Percentiles rank a stretch among this genome's conserved stretches.
These are phyloP conservation scores for Suillus subaureus DNA, from an alignment of 768 basidiomycete species.

Conservation along the genomic window DNA sequence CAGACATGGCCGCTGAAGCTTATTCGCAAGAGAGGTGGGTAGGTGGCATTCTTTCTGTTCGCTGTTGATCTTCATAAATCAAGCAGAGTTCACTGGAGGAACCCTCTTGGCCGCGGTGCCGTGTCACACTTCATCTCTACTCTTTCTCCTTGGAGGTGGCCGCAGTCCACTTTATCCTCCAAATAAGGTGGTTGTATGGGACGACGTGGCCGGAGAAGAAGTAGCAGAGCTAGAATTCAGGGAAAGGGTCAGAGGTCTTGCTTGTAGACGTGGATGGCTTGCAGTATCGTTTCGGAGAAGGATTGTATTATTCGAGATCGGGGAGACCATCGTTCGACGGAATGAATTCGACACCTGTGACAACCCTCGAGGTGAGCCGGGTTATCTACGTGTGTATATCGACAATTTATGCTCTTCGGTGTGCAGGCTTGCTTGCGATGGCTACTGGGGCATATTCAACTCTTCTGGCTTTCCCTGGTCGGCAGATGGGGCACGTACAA, in stretches of 20 bases:
- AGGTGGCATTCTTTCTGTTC: constrained; percentile 3
- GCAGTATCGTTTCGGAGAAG: constrained; percentile 78
- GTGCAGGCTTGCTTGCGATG: constrained; percentile 74
- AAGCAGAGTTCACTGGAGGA: constrained; percentile 73
- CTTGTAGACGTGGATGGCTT: constrained; percentile 82
- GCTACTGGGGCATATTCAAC: constrained; percentile 80
- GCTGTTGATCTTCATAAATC: constrained; percentile 21
- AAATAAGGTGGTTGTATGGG: constrained; percentile 92
- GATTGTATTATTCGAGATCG: constrained; percentile 78
- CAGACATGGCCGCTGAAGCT: constrained; percentile 73
- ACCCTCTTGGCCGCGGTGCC: constrained; percentile 79
- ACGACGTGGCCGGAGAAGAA: constrained; percentile 74
- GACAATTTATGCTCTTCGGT: constrained; percentile 8
- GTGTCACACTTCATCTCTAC: constrained; percentile 76
- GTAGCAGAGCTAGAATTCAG: constrained; percentile 90
- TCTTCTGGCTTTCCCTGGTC: constrained; percentile 82
- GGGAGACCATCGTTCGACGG: constrained; percentile 59
- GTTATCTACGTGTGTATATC: constrained; percentile 8
- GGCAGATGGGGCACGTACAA: constrained; percentile 87
- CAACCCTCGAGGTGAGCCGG: constrained; percentile 71
- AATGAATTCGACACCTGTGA: constrained; percentile 87
- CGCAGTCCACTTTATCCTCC: constrained; percentile 87
- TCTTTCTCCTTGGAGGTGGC: constrained; percentile 88
- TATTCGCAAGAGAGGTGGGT: constrained; percentile 78
- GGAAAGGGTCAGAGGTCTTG: constrained; percentile 78